Base-by-base conservation (phyloP, 306 rosid species). In the Adenanthera pavonina region DNA sequence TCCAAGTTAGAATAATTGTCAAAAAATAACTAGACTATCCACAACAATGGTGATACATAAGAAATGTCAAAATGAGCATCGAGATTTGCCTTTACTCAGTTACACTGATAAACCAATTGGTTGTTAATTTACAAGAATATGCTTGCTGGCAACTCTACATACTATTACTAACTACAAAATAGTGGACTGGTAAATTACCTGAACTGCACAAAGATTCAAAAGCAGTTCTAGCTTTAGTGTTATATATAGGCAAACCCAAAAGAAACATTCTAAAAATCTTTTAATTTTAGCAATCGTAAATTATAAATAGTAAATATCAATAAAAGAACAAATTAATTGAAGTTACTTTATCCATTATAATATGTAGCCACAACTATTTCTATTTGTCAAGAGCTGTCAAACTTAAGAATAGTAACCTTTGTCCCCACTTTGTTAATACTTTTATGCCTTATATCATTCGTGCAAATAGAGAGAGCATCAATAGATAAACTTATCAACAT, bases 401-500 rank as follows among this genome's bases (percentile, higher is more conserved):
- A 52, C 48, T 65, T 47, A 47, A 62, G 20, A 38, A 66, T 3
- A 48, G 19, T 14, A 5, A 25, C 30, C 30, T 16, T 59, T 25
- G 6, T 25, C 49, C 44, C 41, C 49, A 15, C 34, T 46, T 13
- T 30, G 17, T 38, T 19, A 36, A 14, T 20, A 67, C 65, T 56
- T 75, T 49, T 46, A 46, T 38, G 46, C 15, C 71, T 14, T 25
- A 25, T 25, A 25, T 44, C 14, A 69, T 25, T 11, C 8, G 82
- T 80, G 78, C 85, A 53, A 78, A 81, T 80, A 74, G 15, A 53
- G 46, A 68, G 69, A 41, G 84, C 91, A 86, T 86, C 91, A 88
- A 86, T 0, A 40, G 73, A 84, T 78, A 60, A 80, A 75, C 79
- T 86, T 86, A 86, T 86, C 89, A 84, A 88, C 87, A 88, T 3